Evolutionary conservation across 2,329 filamentous ascomycete species (phyloP).

Genomic region (Aspergillus viridinutans): DNA sequence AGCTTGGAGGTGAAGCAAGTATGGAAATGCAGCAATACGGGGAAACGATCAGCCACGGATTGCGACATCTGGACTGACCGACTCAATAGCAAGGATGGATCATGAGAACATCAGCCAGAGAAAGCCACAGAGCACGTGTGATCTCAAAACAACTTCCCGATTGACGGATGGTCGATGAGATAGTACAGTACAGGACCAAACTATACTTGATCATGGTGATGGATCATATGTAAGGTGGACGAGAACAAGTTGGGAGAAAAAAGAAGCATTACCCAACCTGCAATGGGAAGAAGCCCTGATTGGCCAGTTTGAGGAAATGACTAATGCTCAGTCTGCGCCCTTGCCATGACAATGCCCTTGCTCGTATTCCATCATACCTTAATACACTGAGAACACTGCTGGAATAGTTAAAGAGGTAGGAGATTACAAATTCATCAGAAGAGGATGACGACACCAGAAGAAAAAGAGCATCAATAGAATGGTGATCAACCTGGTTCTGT

Average conservation of each 20-base stretch:
- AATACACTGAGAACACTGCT: no score
- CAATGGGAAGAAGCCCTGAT: neutral
- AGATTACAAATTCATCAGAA: neutral
- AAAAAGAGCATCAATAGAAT: neutral
- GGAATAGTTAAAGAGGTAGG: no score
- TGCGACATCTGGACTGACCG: neutral
- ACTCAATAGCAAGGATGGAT: neutral
- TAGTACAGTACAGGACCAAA: no score
- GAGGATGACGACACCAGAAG: neutral
- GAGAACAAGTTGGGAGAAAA: neutral
- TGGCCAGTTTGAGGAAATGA: neutral
- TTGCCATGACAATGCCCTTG: neutral
- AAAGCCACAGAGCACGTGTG: neutral
- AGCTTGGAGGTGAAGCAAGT: neutral
- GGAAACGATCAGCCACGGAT: neutral
- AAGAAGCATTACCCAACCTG: neutral
- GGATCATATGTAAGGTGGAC: no score
- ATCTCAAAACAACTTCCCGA: neutral
- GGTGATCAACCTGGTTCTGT: neutral
- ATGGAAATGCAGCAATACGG: neutral
- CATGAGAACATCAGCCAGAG: no score
- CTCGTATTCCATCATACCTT: no score
- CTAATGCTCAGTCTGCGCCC: neutral
- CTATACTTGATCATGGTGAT: no score
- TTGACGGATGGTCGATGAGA: neutral